Evolutionary conservation across 2,329 filamentous ascomycete genomes (phyloP).

Genomic region (Aureobasidium sp.): DNA sequence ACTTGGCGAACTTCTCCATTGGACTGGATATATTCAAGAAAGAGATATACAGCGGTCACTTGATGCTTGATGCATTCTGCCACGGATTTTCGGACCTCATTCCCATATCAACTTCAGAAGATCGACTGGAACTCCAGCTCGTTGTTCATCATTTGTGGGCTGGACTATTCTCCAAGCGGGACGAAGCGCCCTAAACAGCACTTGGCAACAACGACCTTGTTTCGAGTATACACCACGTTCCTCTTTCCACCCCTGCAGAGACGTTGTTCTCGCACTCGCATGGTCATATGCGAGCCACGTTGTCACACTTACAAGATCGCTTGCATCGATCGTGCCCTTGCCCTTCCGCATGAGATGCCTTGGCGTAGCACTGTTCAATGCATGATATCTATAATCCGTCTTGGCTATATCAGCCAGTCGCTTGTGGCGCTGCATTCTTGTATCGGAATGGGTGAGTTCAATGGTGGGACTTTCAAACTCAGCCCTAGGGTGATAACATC

Average conservation of each 20-base stretch:
- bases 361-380: constrained; percentile 13
- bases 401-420: constrained; percentile 15
- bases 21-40: neutral
- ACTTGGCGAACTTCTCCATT: constrained; percentile 3
- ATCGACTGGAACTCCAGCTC: neutral
- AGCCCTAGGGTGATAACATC: neutral
- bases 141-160: neutral
- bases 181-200: neutral
- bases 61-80: neutral
- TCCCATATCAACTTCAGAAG: neutral
- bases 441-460: neutral
- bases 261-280: constrained; percentile 12
- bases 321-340: neutral
- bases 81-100: neutral
- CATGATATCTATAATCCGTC: constrained; percentile 2
- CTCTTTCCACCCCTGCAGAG: neutral
- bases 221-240: constrained; percentile 14
- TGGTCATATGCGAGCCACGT: constrained; percentile 8
- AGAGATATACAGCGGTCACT: neutral
- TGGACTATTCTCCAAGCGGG: neutral
- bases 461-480: neutral
- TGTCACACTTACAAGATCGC: neutral
- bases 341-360: neutral
- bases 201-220: constrained; percentile 18
- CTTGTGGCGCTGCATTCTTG: constrained; percentile 3